These are phyloP conservation scores for Leucosporidium creatinivorum DNA, from an alignment of 768 basidiomycete species.

Conservation along the genomic window DNA sequence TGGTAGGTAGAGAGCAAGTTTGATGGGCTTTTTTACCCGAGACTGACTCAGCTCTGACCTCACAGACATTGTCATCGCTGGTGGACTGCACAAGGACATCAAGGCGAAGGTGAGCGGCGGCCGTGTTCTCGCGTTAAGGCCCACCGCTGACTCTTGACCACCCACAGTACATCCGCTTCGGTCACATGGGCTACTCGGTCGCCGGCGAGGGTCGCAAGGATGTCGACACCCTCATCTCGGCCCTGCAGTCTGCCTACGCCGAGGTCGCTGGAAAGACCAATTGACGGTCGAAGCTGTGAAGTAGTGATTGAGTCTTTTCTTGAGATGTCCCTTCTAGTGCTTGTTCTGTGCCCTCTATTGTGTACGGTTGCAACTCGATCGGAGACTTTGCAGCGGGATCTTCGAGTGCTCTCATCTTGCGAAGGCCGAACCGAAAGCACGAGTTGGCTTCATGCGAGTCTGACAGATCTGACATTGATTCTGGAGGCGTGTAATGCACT, in stretches of 20 bases:
- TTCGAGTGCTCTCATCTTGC: no score
- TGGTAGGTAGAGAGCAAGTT: background rate
- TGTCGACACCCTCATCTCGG: slow-evolving; percentile 61
- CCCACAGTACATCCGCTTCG: slow-evolving; percentile 62
- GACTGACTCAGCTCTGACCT: no score
- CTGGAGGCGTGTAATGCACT: no score
- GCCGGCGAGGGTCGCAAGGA: slow-evolving; percentile 50
- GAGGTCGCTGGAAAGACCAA: slow-evolving; percentile 10
- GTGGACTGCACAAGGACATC: slow-evolving; percentile 73
- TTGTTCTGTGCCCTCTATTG: background rate
- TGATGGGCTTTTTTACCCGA: no score
- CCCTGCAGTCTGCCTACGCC: slow-evolving; percentile 46
- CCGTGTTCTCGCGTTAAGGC: background rate
- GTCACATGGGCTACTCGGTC: slow-evolving; percentile 88
- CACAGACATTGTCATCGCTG: slow-evolving; percentile 67
- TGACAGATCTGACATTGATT: no score
- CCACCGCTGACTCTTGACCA: background rate
- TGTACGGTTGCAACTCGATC: background rate
- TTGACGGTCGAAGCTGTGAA: slow-evolving; percentile 22
- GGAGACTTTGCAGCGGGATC: slow-evolving; percentile 1
- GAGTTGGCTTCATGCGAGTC: no score
- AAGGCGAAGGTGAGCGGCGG: slow-evolving; percentile 53
- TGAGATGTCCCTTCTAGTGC: background rate
- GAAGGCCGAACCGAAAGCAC: no score
- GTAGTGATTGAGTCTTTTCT: background rate